Conservation (phyloP, 257 asterid species). For the Solanum chmielewskii region DNA sequence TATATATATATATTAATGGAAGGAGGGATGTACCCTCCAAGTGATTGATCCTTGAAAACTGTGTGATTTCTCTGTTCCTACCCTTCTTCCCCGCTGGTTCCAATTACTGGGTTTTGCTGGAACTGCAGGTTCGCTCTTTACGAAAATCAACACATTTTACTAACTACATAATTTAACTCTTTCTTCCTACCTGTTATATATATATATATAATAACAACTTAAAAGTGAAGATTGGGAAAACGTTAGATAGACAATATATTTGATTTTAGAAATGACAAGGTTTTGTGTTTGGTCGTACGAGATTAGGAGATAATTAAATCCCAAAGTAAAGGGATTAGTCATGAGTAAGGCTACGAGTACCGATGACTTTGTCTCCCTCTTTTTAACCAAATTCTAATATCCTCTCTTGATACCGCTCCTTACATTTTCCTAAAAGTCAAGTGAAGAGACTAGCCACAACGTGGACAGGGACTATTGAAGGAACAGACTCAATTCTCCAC, state of each 20-base stretch:
- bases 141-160: not conserved
- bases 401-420: too few species aligned
- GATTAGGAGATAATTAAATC: not conserved
- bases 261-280: not conserved
- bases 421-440: too few species aligned
- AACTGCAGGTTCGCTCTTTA: not conserved
- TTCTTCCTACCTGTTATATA: not conserved
- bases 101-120: not conserved
- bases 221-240: too few species aligned
- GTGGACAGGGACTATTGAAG: not conserved
- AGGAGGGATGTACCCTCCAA: not conserved
- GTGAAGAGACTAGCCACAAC: not conserved
- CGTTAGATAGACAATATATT: too few species aligned
- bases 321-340: conserved; percentile 19
- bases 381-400: not conserved
- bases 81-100: not conserved
- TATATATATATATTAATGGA: too few species aligned
- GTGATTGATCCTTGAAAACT: conserved; percentile 9
- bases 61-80: not conserved
- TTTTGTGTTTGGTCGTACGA: not conserved
- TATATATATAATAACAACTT: too few species aligned
- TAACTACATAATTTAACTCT: too few species aligned
- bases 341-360: conserved; percentile 26
- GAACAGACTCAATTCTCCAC: not conserved
- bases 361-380: conserved; percentile 20